Conservation (phyloP, 331 rosid species). For the Quercus phellos region DNA sequence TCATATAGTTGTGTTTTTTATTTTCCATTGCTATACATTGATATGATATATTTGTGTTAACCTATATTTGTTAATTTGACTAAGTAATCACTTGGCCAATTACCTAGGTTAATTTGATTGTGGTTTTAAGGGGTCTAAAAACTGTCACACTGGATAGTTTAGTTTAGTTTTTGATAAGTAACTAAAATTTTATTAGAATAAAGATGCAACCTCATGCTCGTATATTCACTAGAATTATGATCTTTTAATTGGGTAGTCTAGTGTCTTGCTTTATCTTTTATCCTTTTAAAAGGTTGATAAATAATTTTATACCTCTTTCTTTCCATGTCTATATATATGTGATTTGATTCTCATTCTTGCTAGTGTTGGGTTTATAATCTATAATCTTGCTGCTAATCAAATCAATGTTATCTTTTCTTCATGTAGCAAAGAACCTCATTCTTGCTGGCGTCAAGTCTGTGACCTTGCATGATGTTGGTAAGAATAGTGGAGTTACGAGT, state of each 20-base stretch:
- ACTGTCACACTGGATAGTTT: no score
- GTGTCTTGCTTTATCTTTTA: not conserved
- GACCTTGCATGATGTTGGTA: conserved; percentile 60
- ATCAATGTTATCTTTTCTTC: conserved; percentile 11
- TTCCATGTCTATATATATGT: not conserved
- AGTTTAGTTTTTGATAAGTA: no score
- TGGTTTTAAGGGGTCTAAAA: no score
- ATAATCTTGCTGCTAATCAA: not conserved
- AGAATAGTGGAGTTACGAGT: no score
- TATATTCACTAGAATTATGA: not conserved
- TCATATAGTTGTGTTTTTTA: no score
- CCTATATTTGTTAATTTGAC: no score
- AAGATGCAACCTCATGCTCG: not conserved
- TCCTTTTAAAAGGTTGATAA: not conserved
- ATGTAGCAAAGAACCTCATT: conserved; percentile 90
- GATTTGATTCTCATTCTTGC: not conserved
- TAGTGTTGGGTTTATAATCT: not conserved
- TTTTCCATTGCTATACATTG: no score
- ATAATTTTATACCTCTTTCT: not conserved
- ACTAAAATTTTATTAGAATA: no score
- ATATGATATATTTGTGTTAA: no score
- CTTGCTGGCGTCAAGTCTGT: conserved; percentile 85
- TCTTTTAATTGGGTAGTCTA: not conserved
- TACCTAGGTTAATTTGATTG: no score
- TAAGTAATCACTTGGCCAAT: no score